A percentile compares a stretch with the other conserved stretches of the same genome.
These are phyloP conservation scores for Kalanchoe fedtschenkoi DNA, from an alignment of 164 flowering plant genomes.

Conservation along the genomic window DNA sequence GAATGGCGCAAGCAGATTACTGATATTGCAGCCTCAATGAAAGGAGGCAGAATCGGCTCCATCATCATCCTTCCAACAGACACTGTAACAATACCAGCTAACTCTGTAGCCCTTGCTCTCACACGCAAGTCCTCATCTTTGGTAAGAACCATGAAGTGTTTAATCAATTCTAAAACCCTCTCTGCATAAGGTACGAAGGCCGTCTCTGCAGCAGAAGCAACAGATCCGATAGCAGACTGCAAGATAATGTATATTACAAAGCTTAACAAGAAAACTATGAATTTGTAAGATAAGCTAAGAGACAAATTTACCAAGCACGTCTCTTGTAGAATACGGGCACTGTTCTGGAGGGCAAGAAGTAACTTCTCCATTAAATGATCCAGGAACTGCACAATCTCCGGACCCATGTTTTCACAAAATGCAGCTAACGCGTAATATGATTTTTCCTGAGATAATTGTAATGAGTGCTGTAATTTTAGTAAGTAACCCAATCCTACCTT, in stretches of 20 bases:
- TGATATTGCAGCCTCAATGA: constrained; percentile 87
- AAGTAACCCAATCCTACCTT: not conserved
- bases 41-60: constrained; percentile 85
- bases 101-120: constrained; percentile 95
- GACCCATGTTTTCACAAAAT: constrained; percentile 97
- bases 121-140: constrained; percentile 86
- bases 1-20: constrained; percentile 28
- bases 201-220: constrained; percentile 93
- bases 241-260: constrained; percentile 3
- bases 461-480: not conserved
- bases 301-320: constrained; percentile 76
- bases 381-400: constrained; percentile 79
- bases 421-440: constrained; percentile 97
- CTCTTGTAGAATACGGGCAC: constrained; percentile 86
- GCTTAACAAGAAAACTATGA: not conserved
- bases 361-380: constrained; percentile 85
- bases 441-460: constrained; percentile 51
- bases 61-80: constrained; percentile 75
- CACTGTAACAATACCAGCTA: constrained; percentile 93
- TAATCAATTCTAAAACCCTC: constrained; percentile 86
- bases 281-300: not conserved
- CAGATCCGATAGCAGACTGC: constrained; percentile 98
- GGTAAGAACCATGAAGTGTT: constrained; percentile 81
- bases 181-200: constrained; percentile 91
- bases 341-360: constrained; percentile 71